Evolutionary conservation across 441 rosid species (phyloP).

Genomic region (Populus trichocarpa): DNA sequence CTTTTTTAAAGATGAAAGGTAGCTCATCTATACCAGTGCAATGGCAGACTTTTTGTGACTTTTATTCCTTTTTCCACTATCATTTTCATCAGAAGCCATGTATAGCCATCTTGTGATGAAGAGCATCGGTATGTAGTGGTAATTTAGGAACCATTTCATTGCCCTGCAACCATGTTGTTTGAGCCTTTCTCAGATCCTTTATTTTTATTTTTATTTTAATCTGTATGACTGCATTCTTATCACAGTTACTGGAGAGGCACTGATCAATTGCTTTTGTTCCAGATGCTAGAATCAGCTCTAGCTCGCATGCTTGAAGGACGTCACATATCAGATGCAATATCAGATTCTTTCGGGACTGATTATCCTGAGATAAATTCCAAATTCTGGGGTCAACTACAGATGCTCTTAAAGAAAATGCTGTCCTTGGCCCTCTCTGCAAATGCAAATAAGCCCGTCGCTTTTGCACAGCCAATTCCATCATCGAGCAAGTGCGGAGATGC

Average conservation of each 20-base stretch:
- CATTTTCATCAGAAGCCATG: not conserved
- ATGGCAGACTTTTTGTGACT: not conserved
- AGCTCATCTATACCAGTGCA: not conserved
- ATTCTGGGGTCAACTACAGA: conserved; percentile 76
- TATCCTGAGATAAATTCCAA: conserved; percentile 45
- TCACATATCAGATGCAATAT: conserved; percentile 31
- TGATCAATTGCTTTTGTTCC: conserved; percentile 16
- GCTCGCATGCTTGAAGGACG: conserved; percentile 71
- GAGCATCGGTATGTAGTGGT: not conserved
- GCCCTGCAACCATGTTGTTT: not conserved
- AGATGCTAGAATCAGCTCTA: conserved; percentile 83
- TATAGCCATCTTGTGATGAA: not conserved
- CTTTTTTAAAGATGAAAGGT: not conserved
- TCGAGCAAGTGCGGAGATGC: conserved; percentile 42
- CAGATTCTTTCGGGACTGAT: conserved; percentile 36
- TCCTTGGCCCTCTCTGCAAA: conserved; percentile 36
- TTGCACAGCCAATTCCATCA: conserved; percentile 27
- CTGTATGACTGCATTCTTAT: not conserved
- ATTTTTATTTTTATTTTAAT: no score
- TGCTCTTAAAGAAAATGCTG: conserved; percentile 64
- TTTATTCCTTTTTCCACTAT: not conserved
- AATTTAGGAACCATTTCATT: not conserved
- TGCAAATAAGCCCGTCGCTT: conserved; percentile 33
- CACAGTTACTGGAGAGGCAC: not conserved
- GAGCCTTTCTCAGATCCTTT: not conserved